Base-by-base conservation (phyloP, 345 rosid species). In the Populus alba region DNA sequence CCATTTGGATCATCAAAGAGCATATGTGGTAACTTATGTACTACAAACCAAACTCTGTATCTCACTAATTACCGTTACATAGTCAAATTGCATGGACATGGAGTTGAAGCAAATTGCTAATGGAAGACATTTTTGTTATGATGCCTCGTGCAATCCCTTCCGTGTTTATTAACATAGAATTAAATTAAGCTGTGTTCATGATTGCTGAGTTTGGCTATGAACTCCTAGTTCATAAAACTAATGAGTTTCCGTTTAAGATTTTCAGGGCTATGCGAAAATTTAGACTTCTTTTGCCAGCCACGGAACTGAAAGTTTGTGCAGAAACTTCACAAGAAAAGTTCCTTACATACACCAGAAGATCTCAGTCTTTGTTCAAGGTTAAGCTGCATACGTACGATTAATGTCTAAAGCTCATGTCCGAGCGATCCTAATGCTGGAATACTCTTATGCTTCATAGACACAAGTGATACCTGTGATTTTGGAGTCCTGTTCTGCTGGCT, bases 321-420 rank as follows among this genome's bases (percentile, higher is more conserved):
- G 87, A 59, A 57, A 80, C 75, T 29, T 77, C 74, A 41, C 76
- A 53, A 55, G 77, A 83, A 77, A 84, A 73, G 63, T 33, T 31
- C n/a, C 62, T 79, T 51, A 37, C 75, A 3, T 83, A 83, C 65
- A 78, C 72, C 63, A 79, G 63, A 29, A 31, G 72, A 55, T 78
- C 89, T 84, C 85, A 29, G 63, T 85, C 89, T 82, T 79, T 90
- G n/a, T 91, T 80, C 80, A 90, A 85, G 85, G 78, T 93, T 85
- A 89, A 75, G 85, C 81, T 95, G 49, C 86, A 75, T 82, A 92
- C 99, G 7, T 82, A 92, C 99, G 7, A 95, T 98, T 84, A 87
- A 80, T 72, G 55, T 80, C 35, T 91, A 86, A 31, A 92, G 95
- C 59, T 93, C 99, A 25, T 83, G 91, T 78, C 71, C 91, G 53